Base-by-base conservation (phyloP, 257 asterid species). In the Nemophila menziesii region DNA sequence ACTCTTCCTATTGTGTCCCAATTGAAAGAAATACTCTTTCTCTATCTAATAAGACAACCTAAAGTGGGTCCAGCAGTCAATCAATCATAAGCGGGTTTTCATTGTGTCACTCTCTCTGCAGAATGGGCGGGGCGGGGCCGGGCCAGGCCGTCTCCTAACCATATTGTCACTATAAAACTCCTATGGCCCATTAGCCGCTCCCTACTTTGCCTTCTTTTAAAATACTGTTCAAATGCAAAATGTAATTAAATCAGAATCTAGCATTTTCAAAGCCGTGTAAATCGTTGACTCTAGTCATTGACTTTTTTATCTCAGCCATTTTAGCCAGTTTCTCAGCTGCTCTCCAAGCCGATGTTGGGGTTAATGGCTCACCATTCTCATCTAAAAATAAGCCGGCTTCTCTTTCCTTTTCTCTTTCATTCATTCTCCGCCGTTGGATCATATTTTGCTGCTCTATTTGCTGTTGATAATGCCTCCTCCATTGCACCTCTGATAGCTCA, bases 231-330 rank as follows among this genome's bases (percentile, higher is more conserved):
- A 3, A 34, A 8, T 34, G 9, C 17, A 11, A 5, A 46, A 17
- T 1, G 11, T 1, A 8, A 11, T 44, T 8, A 12, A 9, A 43
- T 75, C 65, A 86, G 70, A 86, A 82, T 66, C 94, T 74, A 51
- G 92, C 92, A 52, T 82, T 86, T 60, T 86, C 96, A 23, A 86
- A 86, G 58, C 97, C 94, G 68, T 86, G 94, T 58, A 82, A 59
- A 44, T 86, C 93, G 49, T 73, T 42, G 42, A 66, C 78, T 66
- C 76, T 55, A 54, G 61, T 66, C 24, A 60, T n/a, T 3, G 80
- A 66, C 48, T 67, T 62, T 50, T 56, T 77, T 71, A 68, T 62
- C 49, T 40, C 52, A 17, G 77, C 79, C 47, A 66, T 64, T 47
- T 65, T 72, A 54, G 77, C 72, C 53, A 70, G 72, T 73, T 77